phyloP scores from a whole-genome alignment of 331 rosid genomes.

The Quercus phellos region DNA sequence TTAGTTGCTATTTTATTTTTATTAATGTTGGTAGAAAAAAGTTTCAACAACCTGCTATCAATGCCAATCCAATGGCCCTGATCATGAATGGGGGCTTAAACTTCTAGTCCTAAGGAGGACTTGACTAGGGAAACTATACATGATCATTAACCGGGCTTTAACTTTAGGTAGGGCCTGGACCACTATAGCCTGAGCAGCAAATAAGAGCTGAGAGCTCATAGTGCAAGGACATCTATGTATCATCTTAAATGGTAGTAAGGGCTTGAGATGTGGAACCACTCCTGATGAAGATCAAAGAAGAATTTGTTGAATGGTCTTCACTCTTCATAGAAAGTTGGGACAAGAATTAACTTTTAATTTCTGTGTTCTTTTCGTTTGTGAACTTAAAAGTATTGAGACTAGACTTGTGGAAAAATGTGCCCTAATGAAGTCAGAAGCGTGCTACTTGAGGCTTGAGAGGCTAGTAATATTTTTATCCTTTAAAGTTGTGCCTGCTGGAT shows the following conservation, averaged over 20 bases:
- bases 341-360: not conserved
- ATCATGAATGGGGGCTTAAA: not conserved
- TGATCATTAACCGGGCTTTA: not conserved
- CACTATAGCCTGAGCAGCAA: not conserved
- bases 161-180: not conserved
- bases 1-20: not conserved
- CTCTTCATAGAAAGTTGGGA: not conserved
- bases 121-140: not conserved
- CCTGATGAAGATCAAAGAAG: not conserved
- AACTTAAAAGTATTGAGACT: not conserved
- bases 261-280: not conserved
- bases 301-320: not conserved
- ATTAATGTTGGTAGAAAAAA: not conserved
- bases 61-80: not conserved
- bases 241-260: not conserved
- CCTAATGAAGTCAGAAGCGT: not conserved
- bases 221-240: not conserved
- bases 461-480: not conserved
- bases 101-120: not conserved
- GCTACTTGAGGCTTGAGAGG: not conserved
- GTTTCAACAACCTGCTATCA: not conserved
- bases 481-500: not conserved
- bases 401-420: no score
- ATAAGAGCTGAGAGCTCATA: not conserved
- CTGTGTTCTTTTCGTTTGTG: not conserved